Evolutionary conservation across 768 basidiomycete genomes (phyloP).

Genomic region (Rhodotorula toruloides): DNA sequence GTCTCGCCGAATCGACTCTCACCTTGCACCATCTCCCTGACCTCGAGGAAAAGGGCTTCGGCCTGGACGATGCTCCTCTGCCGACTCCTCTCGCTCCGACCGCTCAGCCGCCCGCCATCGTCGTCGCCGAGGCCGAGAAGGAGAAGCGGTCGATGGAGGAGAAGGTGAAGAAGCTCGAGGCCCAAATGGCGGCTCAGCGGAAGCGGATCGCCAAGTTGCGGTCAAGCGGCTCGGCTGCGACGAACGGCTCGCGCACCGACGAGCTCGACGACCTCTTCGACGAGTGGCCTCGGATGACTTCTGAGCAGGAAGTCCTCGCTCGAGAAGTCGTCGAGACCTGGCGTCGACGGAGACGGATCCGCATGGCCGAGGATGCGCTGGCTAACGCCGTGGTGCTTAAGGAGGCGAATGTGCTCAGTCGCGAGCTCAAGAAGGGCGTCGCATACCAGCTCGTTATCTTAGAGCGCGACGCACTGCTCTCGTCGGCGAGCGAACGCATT

Average conservation of each 20-base stretch:
- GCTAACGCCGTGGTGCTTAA: conserved; percentile 79
- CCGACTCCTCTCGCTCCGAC: conserved; percentile 3
- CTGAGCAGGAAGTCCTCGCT: conserved; percentile 27
- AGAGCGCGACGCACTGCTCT: conserved; percentile 74
- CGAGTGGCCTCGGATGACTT: conserved; percentile 19
- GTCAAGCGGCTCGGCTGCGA: neutral
- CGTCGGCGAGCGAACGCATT: conserved; percentile 76
- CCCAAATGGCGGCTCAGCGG: conserved; percentile 25
- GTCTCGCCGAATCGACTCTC: conserved; percentile 58
- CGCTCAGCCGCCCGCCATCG: conserved; percentile 48
- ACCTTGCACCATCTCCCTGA: conserved; percentile 56
- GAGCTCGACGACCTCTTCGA: conserved; percentile 27
- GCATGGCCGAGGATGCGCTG: conserved; percentile 84
- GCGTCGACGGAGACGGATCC: conserved; percentile 76
- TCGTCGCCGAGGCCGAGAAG: conserved; percentile 69
- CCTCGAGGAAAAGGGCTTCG: conserved; percentile 51
- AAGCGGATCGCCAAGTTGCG: conserved; percentile 17
- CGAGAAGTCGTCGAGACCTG: conserved; percentile 67
- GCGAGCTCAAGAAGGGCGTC: conserved; percentile 75
- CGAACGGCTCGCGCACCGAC: neutral
- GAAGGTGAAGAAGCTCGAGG: conserved; percentile 35
- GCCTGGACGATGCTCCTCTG: neutral
- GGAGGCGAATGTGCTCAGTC: conserved; percentile 93
- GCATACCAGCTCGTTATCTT: conserved; percentile 87
- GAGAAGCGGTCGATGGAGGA: conserved; percentile 34